Conservation (phyloP, 495 filamentous ascomycete species). For the Lophium mytilinum region DNA sequence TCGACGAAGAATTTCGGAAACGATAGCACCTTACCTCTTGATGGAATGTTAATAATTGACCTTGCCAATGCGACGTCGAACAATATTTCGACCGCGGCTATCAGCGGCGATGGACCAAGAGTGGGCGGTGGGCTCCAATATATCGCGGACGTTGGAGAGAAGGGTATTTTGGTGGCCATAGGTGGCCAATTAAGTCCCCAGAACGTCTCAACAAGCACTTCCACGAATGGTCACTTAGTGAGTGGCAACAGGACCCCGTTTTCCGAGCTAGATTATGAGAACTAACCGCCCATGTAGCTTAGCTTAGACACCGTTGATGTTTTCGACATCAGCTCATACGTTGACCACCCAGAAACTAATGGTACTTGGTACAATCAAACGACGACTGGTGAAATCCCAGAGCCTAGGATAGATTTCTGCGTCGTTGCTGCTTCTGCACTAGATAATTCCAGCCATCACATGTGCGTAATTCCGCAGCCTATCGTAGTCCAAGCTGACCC, state of each 20-base stretch:
- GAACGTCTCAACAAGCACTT: conserved; percentile 4
- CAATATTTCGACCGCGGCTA: conserved; percentile 26
- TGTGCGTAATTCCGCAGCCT: conserved; percentile 23
- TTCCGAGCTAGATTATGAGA: background rate
- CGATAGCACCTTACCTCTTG: conserved; percentile 13
- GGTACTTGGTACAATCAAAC: conserved; percentile 35
- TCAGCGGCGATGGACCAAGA: conserved; percentile 26
- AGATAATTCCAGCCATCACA: conserved; percentile 33
- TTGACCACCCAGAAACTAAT: conserved; percentile 34
- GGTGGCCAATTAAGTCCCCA: conserved; percentile 31
- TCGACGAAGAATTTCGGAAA: conserved; percentile 14
- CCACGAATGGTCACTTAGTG: conserved; percentile 18
- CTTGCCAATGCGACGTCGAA: conserved; percentile 24
- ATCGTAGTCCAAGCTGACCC: too few relatives aligned
- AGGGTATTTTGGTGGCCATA: conserved; percentile 35
- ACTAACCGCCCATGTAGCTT: conserved; percentile 17
- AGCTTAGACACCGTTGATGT: background rate
- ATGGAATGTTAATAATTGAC: conserved; percentile 34
- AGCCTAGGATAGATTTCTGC: conserved; percentile 33
- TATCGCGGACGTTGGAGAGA: conserved; percentile 27
- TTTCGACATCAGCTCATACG: conserved; percentile 31
- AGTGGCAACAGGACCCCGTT: background rate
- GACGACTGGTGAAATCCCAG: conserved; percentile 30
- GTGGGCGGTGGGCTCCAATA: conserved; percentile 31
- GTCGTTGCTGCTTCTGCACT: conserved; percentile 25